Base-by-base conservation (phyloP, 345 rosid species). In the Dipteronia dyeriana region DNA sequence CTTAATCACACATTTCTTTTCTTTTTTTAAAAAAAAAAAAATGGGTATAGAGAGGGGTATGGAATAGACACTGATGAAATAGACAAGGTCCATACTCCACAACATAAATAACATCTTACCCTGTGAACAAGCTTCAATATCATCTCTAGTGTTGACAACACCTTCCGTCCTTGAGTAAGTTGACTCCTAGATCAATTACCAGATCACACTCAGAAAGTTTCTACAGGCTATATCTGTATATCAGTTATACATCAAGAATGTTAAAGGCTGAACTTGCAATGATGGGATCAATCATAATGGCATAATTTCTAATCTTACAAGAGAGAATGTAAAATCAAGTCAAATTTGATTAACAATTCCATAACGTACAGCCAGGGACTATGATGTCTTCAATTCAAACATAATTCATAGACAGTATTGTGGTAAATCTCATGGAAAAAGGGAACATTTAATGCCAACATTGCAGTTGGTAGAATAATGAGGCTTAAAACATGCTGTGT, bases 141-240 rank as follows among this genome's bases (percentile, higher is more conserved):
- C 94, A 91, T 92, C 75, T 89, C 94, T 65, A 95, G 78, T 56
- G 96, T 93, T 65, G 69, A 84, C 77, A 95, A 82, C 71, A 95
- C 96, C 84, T 93, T 95, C 64, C 97, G 96, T 75, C 98, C 99
- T 71, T 88, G 96, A 62, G 89, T 88, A 79, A 93, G 96, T 81
- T 95, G 91, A 85, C 78, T 89, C 84, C 99, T 95, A 78, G 25
- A 78, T 69, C 79, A 83, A 77, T 70, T 57, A 75, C 3, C 11
- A 64, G 75, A 61, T 38, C 9, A 71, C 1, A 68, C 14, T 67
- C 71, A 69, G 49, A 22, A 66, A 53, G 43, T 71, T 31, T 72
- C 25, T 9, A 45, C 38, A 75, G 57, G 31, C 70, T 47, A 61
- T 16, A 34, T 34, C 38, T 34, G 38, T 34, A 34, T 4, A 39